Evolutionary conservation across 306 rosid genomes (phyloP), one percentile per base, ranked within the genome.

Genomic region (Dalbergia cochinchinensis): DNA sequence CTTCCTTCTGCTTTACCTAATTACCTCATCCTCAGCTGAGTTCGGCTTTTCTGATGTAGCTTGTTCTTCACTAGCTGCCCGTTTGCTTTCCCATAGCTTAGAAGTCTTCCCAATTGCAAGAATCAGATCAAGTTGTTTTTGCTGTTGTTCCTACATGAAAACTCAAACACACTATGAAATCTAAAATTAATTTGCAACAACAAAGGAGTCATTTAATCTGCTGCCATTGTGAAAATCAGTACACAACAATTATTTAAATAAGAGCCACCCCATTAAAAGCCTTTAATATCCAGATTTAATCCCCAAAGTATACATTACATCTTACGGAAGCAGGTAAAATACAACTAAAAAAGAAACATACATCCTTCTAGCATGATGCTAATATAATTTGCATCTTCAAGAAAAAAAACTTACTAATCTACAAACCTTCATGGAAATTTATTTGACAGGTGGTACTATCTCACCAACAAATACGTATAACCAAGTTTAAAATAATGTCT

Each of bases 41-140:
- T 82, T 84, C 4, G 44, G 63, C 11, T 5, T 58, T 22, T 73
- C 84, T 41, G 42, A 77, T 37, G 78, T 69, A 11, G 59, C 65
- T 63, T 51, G 83, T 69, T 75, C 86, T 78, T 70, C 75, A 41
- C 53, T 59, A 15, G 7, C 65, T 34, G 74, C 78, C 50, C 33
- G 85, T 80, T 61, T 88, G 58, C 82, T 82, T 63, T 86, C 90
- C 79, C 84, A 78, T 15, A 89, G 78, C 68, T 91, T 90, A 73
- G 83, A 63, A 20, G 61, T 81, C 78, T 88, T 90, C 64, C 82
- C 91, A 44, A 91, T 75, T 0, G 91, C 91, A 44, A 91, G 81
- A 80, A 91, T 88, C 65, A 91, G 83, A 68, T 89, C 94, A 33
- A 91, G 87, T 65, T 91, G 94, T 65, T 88, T 91, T 62, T 78